Evolutionary conservation across 257 asterid genomes (phyloP).

Genomic region (Solanum chilense): DNA sequence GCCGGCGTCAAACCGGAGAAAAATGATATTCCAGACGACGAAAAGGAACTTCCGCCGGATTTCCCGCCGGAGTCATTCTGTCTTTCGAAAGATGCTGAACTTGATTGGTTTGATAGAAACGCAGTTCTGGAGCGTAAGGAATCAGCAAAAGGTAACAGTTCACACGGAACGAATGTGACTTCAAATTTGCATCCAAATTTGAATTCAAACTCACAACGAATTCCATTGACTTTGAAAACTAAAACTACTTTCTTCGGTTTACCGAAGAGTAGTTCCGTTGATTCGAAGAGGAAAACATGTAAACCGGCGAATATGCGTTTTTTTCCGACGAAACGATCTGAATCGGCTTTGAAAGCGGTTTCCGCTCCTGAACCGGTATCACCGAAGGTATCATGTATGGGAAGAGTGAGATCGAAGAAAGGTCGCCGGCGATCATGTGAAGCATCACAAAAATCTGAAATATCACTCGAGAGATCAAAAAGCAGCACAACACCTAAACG

Average conservation of each 20-base stretch:
- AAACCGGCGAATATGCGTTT: slow-evolving; percentile 37
- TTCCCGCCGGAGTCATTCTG: slow-evolving; percentile 82
- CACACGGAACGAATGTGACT: slow-evolving; percentile 15
- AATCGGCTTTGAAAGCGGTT: slow-evolving; percentile 26
- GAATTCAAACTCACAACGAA: slow-evolving; percentile 49
- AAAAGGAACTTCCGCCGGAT: slow-evolving; percentile 25
- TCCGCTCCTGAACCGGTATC: slow-evolving; percentile 63
- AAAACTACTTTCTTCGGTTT: slow-evolving; percentile 48
- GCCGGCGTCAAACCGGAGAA: slow-evolving; percentile 1
- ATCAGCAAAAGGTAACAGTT: slow-evolving; percentile 44
- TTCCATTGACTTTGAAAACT: slow-evolving; percentile 28
- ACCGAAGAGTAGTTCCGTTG: slow-evolving; percentile 51
- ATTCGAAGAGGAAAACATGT: slow-evolving; percentile 26
- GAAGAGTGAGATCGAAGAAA: slow-evolving; percentile 80
- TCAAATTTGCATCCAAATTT: slow-evolving; percentile 12
- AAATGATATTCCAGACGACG: slow-evolving; percentile 6
- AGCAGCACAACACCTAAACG: slow-evolving; percentile 16
- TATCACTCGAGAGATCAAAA: slow-evolving; percentile 12
- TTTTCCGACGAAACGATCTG: slow-evolving; percentile 53
- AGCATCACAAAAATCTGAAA: slow-evolving; percentile 21
- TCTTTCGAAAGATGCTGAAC: slow-evolving; percentile 74
- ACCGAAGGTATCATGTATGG: slow-evolving; percentile 91
- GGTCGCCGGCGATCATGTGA: slow-evolving; percentile 46
- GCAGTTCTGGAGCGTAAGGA: slow-evolving; percentile 70
- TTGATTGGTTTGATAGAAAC: slow-evolving; percentile 80